A percentile compares a stretch with the other conserved stretches of the same genome.
Evolutionary conservation across 768 basidiomycete genomes (phyloP).

Genomic region (Serendipita sp.): DNA sequence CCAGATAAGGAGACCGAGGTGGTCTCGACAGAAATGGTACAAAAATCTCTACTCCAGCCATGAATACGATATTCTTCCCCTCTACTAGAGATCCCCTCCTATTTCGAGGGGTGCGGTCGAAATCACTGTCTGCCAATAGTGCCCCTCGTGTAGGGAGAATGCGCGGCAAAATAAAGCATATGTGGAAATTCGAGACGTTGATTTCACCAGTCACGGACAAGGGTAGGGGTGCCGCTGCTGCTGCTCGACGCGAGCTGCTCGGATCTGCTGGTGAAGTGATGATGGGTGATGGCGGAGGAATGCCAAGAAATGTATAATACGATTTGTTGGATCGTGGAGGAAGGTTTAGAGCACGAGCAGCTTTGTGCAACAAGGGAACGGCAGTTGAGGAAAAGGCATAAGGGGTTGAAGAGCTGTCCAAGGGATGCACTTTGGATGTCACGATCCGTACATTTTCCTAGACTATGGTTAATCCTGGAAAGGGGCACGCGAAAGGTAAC

Average conservation of each 20-base stretch:
- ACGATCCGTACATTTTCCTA: slow-evolving; percentile 65
- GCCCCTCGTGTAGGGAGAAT: not conserved
- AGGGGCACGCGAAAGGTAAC: not conserved
- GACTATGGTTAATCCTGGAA: not conserved
- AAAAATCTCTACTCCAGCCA: slow-evolving; percentile 68
- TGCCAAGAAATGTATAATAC: slow-evolving; percentile 41
- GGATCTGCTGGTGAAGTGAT: not conserved
- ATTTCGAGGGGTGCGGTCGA: not conserved
- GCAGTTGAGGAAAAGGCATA: slow-evolving; percentile 55
- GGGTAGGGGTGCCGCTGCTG: not conserved
- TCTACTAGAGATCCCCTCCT: slow-evolving; percentile 35
- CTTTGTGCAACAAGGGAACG: slow-evolving; percentile 49
- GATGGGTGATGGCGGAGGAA: slow-evolving; percentile 23
- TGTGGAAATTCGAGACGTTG: slow-evolving; percentile 3
- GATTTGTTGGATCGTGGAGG: slow-evolving; percentile 43
- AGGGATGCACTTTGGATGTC: slow-evolving; percentile 57
- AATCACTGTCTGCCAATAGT: slow-evolving; percentile 8
- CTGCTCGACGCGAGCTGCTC: slow-evolving; percentile 1
- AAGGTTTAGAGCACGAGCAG: slow-evolving; percentile 51
- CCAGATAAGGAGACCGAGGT: slow-evolving; percentile 59
- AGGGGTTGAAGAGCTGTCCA: slow-evolving; percentile 52
- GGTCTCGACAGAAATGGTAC: slow-evolving; percentile 52
- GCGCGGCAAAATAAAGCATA: slow-evolving; percentile 1
- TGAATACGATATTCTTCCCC: slow-evolving; percentile 48
- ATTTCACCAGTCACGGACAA: not conserved